Evolutionary conservation across 1,139 yeast species (phyloP).

Genomic region (Ogataea hybrid): DNA sequence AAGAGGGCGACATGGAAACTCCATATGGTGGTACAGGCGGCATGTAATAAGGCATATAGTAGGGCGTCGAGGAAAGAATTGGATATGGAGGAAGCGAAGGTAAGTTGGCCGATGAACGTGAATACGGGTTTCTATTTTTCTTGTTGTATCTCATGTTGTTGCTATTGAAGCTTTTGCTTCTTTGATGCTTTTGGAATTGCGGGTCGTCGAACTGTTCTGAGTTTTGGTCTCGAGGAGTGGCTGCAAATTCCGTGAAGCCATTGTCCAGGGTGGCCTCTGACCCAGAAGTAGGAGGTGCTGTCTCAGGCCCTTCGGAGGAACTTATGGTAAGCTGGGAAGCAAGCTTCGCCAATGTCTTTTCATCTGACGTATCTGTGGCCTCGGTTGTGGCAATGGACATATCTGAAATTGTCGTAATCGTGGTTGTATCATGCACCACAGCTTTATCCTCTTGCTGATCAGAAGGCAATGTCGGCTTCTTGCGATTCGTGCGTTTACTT

Average conservation of each 20-base stretch:
- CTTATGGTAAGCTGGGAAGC: conserved; percentile 7
- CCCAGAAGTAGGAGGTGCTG: conserved; percentile 15
- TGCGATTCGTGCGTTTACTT: conserved; percentile 13
- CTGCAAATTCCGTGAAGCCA: background rate
- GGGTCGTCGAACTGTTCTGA: background rate
- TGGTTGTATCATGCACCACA: conserved; percentile 1
- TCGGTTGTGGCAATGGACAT: conserved; percentile 15
- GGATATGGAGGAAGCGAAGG: conserved; percentile 16
- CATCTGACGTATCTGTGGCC: conserved; percentile 14
- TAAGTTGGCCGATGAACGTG: conserved; percentile 12
- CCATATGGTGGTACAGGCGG: conserved; percentile 14
- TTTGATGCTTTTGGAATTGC: conserved; percentile 4
- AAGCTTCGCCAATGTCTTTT: conserved; percentile 6
- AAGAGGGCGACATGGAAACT: conserved; percentile 6
- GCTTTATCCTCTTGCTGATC: conserved; percentile 2
- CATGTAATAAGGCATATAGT: conserved; percentile 19
- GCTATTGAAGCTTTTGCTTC: conserved; percentile 9
- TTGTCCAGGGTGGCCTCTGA: conserved; percentile 12
- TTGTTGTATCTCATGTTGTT: conserved; percentile 14
- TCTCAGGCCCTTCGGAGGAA: conserved; percentile 6
- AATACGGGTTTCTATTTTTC: conserved; percentile 9
- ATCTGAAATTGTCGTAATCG: conserved; percentile 12
- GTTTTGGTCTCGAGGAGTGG: background rate
- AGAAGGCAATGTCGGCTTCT: conserved; percentile 1
- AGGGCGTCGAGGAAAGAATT: conserved; percentile 13